Conservation (phyloP, 441 rosid genomes). For the Pelargonium myrrhifolium region DNA sequence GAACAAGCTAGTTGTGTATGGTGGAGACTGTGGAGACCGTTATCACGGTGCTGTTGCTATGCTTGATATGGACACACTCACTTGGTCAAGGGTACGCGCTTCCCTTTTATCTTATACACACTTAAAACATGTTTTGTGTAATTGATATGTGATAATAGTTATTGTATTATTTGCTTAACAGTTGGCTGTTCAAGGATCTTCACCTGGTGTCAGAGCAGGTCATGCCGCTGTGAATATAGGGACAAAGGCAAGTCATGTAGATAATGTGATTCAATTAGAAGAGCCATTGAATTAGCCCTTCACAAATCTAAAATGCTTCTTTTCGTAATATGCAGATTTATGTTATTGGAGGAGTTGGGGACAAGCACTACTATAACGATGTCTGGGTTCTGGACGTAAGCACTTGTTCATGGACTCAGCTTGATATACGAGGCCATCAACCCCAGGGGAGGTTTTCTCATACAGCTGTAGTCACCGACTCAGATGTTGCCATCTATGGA, state of each 20-base stretch:
- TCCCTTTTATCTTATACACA: no score
- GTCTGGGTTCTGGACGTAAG: slow-evolving; percentile 52
- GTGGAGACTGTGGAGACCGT: slow-evolving; percentile 66
- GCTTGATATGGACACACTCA: slow-evolving; percentile 38
- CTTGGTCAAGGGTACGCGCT: slow-evolving; percentile 49
- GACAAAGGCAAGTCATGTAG: slow-evolving; percentile 37
- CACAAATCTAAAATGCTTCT: neutral
- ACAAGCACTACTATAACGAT: slow-evolving; percentile 56
- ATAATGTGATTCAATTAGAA: neutral
- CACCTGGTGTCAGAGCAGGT: slow-evolving; percentile 66
- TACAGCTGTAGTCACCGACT: slow-evolving; percentile 42
- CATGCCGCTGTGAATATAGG: slow-evolving; percentile 55
- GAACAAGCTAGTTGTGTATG: slow-evolving; percentile 46
- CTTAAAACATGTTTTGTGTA: no score
- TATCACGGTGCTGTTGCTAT: slow-evolving; percentile 60
- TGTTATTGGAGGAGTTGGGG: slow-evolving; percentile 68
- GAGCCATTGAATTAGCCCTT: neutral
- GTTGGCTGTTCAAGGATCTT: slow-evolving; percentile 44
- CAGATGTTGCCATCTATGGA: slow-evolving; percentile 50
- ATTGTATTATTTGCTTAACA: slow-evolving; percentile 18
- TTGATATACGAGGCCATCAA: slow-evolving; percentile 44
- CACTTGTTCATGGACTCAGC: slow-evolving; percentile 41
- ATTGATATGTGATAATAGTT: neutral
- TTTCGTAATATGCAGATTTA: slow-evolving; percentile 36
- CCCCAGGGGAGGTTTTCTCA: slow-evolving; percentile 80